Evolutionary conservation across 73 alveolate species (phyloP), one percentile per base, ranked within the genome.

Genomic region (Stentor coeruleus): DNA sequence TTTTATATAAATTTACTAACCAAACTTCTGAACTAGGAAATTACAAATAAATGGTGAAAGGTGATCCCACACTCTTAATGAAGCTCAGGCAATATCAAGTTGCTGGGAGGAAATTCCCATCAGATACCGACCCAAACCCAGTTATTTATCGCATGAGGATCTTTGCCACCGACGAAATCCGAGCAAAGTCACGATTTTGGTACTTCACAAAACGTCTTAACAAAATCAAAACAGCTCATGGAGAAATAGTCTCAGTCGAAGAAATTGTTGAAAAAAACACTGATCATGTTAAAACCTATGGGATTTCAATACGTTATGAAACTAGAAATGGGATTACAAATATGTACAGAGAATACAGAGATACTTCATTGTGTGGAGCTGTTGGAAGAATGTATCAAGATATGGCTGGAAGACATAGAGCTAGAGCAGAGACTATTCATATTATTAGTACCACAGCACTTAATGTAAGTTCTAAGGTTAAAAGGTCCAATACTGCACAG

Each of bases 341-440:
- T 89, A 88, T 91, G 94, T 91, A 91, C 92, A 91, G 89, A 83
- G 97, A 91, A 76, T 88, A 59, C 89, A 88, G 97, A 91, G 90
- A 84, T 82, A 84, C 86, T 86, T 72, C 91, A 60, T 88, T 89
- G 57, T 75, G 83, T 49, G 94, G 94, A 26, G 96, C 96, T 42
- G 94, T 91, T 79, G 76, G 89, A 79, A 92, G 88, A 59, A 75
- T 91, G 87, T 89, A 87, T 84, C 74, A n/a, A 84, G 97, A 91
- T 82, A 88, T 91, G 97, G 86, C 91, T 55, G 95, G 97, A 37
- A 89, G 95, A 86, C 97, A 91, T 91, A 89, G 92, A 86, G 94
- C 94, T 20, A 82, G 77, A 58, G 87, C 82, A 38, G 95, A 88
- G 83, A 85, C 91, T 74, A 83, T 91, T 74, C 89, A 86, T 60